Percentiles rank a stretch among this genome's conserved stretches.
phyloP scores from a whole-genome alignment of 164 flowering plant species.

The Umbellularia californica region DNA sequence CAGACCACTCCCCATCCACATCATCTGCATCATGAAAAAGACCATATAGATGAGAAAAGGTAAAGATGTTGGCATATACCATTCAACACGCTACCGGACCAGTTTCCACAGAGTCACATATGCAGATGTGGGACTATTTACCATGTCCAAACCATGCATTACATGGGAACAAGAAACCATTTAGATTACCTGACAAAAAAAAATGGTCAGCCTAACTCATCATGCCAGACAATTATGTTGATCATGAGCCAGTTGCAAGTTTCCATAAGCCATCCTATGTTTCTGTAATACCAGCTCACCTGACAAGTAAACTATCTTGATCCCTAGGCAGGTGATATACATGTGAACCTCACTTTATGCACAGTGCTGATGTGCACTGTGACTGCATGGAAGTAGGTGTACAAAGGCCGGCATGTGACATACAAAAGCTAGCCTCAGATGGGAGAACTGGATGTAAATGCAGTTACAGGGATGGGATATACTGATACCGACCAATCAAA shows the following conservation, averaged over 20 bases:
- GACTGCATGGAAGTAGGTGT: too few species aligned
- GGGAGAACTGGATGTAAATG: too few species aligned
- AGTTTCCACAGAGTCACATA: neutral
- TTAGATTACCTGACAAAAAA: neutral
- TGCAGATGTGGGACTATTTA: neutral
- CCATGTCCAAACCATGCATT: neutral
- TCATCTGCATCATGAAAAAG: slow-evolving; percentile 39
- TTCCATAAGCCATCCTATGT: neutral
- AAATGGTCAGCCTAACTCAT: neutral
- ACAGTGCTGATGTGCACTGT: too few species aligned
- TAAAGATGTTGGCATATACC: neutral
- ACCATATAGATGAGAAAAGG: neutral
- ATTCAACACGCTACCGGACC: neutral
- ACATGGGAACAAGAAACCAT: neutral
- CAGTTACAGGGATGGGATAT: too few species aligned
- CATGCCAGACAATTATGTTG: neutral
- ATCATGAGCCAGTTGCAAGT: neutral
- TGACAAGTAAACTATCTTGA: neutral
- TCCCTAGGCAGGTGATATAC: too few species aligned
- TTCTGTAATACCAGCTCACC: too few species aligned
- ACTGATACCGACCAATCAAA: too few species aligned
- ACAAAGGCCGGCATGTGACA: too few species aligned
- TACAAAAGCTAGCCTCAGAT: too few species aligned
- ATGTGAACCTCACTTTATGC: too few species aligned
- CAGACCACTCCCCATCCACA: slow-evolving; percentile 86